Conservation (phyloP, 768 basidiomycete species). For the Trametes meyenii region DNA sequence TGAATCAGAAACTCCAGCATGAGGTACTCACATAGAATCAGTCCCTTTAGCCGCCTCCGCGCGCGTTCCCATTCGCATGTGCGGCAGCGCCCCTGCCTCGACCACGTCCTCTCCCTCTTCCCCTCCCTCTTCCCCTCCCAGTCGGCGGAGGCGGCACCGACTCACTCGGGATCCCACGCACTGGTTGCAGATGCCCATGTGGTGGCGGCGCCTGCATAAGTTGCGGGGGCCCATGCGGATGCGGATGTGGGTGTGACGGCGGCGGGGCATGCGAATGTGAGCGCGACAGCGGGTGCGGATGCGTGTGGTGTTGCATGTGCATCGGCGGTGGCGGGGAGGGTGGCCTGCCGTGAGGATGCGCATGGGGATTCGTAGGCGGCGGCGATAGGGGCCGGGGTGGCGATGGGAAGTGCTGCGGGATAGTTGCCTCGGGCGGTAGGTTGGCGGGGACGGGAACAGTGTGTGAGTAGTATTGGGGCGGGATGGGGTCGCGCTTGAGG, state of each 20-base stretch:
- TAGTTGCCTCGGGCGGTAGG: conserved; percentile 9
- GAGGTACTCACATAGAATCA: background rate
- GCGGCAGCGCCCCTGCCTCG: conserved; percentile 1
- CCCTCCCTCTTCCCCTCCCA: conserved; percentile 6
- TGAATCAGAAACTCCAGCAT: too few species aligned
- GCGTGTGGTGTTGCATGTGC: background rate
- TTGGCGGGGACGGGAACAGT: conserved; percentile 22
- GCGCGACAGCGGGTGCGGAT: conserved; percentile 1
- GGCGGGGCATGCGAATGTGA: conserved; percentile 5
- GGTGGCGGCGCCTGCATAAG: conserved; percentile 3
- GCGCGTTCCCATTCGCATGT: conserved; percentile 8
- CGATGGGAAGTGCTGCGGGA: conserved; percentile 6
- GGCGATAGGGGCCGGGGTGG: background rate
- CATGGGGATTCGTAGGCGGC: background rate
- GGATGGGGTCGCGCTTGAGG: conserved; percentile 31
- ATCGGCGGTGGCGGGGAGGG: conserved; percentile 3
- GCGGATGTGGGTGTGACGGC: background rate
- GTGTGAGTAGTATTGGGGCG: conserved; percentile 31
- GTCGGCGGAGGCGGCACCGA: conserved; percentile 1
- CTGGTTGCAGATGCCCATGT: conserved; percentile 7
- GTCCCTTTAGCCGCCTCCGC: background rate
- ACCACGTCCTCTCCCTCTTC: conserved; percentile 2
- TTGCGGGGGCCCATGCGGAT: background rate
- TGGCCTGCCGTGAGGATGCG: background rate
- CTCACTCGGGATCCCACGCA: conserved; percentile 1